Evolutionary conservation across 2,329 filamentous ascomycete species (phyloP).

Genomic region (Huntiella omanensis): DNA sequence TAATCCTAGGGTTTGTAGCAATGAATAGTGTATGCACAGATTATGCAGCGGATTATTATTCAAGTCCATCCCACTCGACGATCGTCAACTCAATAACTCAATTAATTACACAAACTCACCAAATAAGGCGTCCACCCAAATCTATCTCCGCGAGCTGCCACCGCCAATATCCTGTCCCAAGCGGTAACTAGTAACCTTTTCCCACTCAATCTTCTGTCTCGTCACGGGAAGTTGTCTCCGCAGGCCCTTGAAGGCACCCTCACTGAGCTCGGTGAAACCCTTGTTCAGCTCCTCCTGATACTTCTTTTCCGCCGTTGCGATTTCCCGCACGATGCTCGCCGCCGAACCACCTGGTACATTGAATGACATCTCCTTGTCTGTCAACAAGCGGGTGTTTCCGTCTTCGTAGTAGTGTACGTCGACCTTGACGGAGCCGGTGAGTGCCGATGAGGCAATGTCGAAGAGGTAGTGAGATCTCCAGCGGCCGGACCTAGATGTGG

Average conservation of each 20-base stretch:
- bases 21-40: no score
- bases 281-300: constrained; percentile 94
- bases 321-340: constrained; percentile 55
- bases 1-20: no score
- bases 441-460: constrained; percentile 43
- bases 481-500: constrained; percentile 58
- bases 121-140: not conserved
- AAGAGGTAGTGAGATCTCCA: constrained; percentile 83
- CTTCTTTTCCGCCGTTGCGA: constrained; percentile 65
- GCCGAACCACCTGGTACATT: constrained; percentile 44
- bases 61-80: not conserved
- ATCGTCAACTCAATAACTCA: not conserved
- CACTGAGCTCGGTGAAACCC: constrained; percentile 72
- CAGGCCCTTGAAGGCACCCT: constrained; percentile 87
- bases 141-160: constrained; percentile 35
- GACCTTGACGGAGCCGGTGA: constrained; percentile 71
- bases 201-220: constrained; percentile 98
- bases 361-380: constrained; percentile 54
- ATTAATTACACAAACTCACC: not conserved
- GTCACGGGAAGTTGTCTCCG: constrained; percentile 88
- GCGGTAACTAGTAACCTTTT: constrained; percentile 87
- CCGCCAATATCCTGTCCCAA: constrained; percentile 65
- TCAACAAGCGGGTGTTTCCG: constrained; percentile 84
- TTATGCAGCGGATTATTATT: no score
- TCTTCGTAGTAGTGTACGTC: constrained; percentile 99